phyloP scores from a whole-genome alignment of 768 basidiomycete genomes.

The Leccinum olivaceopallidum region DNA sequence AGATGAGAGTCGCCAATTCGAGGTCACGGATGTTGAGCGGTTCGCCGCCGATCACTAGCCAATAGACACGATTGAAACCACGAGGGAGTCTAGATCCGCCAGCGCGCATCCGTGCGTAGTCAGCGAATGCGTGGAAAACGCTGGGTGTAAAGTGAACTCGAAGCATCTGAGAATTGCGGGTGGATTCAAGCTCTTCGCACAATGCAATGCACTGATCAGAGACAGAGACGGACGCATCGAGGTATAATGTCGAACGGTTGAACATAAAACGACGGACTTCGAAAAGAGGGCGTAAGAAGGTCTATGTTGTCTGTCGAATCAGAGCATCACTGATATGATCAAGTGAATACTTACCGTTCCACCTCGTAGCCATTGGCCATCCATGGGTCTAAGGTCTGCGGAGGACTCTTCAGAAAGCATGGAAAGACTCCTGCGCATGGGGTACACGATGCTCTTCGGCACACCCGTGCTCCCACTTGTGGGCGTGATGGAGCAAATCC shows the following conservation, averaged over 20 bases:
- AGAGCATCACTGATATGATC: neutral
- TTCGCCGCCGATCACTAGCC: slow-evolving; percentile 20
- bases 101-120: slow-evolving; percentile 12
- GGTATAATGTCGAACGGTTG: slow-evolving; percentile 16
- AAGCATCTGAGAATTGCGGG: slow-evolving; percentile 15
- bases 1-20: slow-evolving; percentile 13
- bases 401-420: slow-evolving; percentile 18
- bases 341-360: slow-evolving; percentile 7
- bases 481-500: slow-evolving; percentile 15
- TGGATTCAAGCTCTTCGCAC: slow-evolving; percentile 14
- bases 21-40: slow-evolving; percentile 10
- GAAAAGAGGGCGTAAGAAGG: slow-evolving; percentile 18
- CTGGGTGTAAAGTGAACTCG: slow-evolving; percentile 18
- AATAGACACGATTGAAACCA: slow-evolving; percentile 19
- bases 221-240: slow-evolving; percentile 13
- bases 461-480: slow-evolving; percentile 29
- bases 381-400: slow-evolving; percentile 8
- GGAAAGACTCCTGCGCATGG: slow-evolving; percentile 15
- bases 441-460: slow-evolving; percentile 19
- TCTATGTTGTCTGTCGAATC: slow-evolving; percentile 4
- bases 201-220: slow-evolving; percentile 11
- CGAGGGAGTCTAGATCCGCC: slow-evolving; percentile 14
- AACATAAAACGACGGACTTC: slow-evolving; percentile 22
- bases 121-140: slow-evolving; percentile 18
- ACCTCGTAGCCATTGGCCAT: slow-evolving; percentile 20